Evolutionary conservation across 305 asterid species (phyloP).

Genomic region (Fraxinus xanthoxyloides): DNA sequence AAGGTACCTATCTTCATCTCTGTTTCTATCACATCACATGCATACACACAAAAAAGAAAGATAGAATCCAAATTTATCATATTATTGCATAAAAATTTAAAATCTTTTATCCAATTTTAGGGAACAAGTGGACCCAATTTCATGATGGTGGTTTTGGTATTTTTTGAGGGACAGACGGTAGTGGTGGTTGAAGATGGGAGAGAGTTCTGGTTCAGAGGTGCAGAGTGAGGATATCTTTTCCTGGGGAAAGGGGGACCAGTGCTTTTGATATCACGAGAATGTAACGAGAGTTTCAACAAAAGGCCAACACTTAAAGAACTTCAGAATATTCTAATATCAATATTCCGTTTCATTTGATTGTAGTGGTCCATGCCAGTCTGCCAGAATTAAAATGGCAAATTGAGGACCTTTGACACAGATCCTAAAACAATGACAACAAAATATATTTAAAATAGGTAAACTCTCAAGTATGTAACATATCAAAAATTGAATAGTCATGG

Average conservation of each 20-base stretch:
- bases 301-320: background rate
- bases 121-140: background rate
- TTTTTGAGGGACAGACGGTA: background rate
- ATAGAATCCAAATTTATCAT: background rate
- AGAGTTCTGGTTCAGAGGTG: background rate
- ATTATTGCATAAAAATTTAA: background rate
- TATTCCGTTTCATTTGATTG: background rate
- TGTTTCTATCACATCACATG: background rate
- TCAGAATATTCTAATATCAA: background rate
- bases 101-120: background rate
- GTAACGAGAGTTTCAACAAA: background rate
- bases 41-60: background rate
- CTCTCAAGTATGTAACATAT: background rate
- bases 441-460: background rate
- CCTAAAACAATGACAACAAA: background rate
- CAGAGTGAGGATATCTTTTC: background rate
- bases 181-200: background rate
- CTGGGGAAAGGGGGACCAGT: background rate
- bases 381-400: background rate
- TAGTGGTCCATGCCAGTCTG: background rate
- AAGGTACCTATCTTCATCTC: background rate
- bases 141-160: background rate
- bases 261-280: background rate
- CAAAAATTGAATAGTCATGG: background rate
- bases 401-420: background rate